Evolutionary conservation across 2,329 filamentous ascomycete genomes (phyloP).

Genomic region (Endoconidiophora polonica): DNA sequence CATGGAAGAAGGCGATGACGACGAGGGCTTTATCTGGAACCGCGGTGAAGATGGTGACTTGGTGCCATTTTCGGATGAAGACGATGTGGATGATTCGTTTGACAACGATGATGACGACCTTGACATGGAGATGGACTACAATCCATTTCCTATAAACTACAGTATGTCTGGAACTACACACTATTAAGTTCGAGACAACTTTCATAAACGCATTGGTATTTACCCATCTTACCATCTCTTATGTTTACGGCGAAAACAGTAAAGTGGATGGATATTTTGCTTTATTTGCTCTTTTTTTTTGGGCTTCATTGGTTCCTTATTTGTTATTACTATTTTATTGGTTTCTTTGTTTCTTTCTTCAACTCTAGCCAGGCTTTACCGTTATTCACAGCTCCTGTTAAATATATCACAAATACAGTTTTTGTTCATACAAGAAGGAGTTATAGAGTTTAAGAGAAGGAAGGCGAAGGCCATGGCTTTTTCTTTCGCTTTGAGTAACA

Average conservation of each 20-base stretch:
- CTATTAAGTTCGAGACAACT: background rate
- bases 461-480: too few relatives aligned
- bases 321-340: slow-evolving; percentile 11
- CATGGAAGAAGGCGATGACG: slow-evolving; percentile 25
- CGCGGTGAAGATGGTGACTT: slow-evolving; percentile 41
- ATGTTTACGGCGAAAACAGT: too few relatives aligned
- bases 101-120: slow-evolving; percentile 28
- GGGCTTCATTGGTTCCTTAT: slow-evolving; percentile 9
- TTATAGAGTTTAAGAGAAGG: too few relatives aligned
- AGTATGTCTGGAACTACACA: background rate
- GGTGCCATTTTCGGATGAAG: slow-evolving; percentile 34
- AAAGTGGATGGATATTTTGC: background rate
- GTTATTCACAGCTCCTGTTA: too few relatives aligned
- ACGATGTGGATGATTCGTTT: slow-evolving; percentile 30
- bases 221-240: background rate
- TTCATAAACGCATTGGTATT: background rate
- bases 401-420: too few relatives aligned
- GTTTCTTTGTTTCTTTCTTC: slow-evolving; percentile 3
- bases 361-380: too few relatives aligned
- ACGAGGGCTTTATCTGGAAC: slow-evolving; percentile 40
- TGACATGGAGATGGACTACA: slow-evolving; percentile 20
- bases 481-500: too few relatives aligned
- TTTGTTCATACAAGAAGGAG: too few relatives aligned
- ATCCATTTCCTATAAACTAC: slow-evolving; percentile 25
- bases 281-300: slow-evolving; percentile 4